Evolutionary conservation across 805 yeast genomes (phyloP), one percentile per base, ranked within the genome.

Genomic region (Candida golubevii): DNA sequence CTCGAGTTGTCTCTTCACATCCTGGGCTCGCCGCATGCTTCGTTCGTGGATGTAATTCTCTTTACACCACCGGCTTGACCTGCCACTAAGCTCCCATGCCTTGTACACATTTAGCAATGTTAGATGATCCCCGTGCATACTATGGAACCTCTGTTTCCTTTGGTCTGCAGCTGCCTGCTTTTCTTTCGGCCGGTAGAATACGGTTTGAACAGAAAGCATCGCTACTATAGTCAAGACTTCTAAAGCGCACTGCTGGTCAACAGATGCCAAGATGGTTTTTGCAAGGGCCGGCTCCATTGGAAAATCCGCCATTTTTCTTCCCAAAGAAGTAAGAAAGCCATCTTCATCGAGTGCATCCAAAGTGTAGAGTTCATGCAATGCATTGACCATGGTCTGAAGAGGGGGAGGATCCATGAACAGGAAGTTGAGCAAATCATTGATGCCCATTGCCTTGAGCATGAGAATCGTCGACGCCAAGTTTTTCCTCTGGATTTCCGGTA

Each of bases 321-420:
- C 99, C 18, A 85, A 62, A 15, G 70, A 66, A 0, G 98, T 91
- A 39, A 95, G 69, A 38, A 62, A 60, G 1, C 97, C 96, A 15
- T 79, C 78, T 32, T 82, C 85, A 59, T 88, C 91, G 35, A 93
- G 65, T 0, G 97, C 97, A 26, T 87, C 85, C 29, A 93, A 65
- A 8, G 86, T 83, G 59, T 84, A 93, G 28, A 93, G 71, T 53
- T 86, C 91, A 58, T 88, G 90, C 44, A 93, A 65, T 0, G 99
- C 95, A 35, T 80, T 75, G 37, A 84, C 65, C 64, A 91, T 73
- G 0, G 90, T 71, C 44, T 79, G 83, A n/a, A 77, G 72, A 0
- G 88, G 81, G 0, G 99, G 99, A 10, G 88, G 82, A 60, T 93
- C 99, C 86, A 93, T 83, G 56, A 93, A 91, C 34, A 87, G 95